A percentile compares a stretch with the other conserved stretches of the same genome.
phyloP scores from a whole-genome alignment of 2,329 filamentous ascomycete genomes.

The Zymoseptoria passerinii region DNA sequence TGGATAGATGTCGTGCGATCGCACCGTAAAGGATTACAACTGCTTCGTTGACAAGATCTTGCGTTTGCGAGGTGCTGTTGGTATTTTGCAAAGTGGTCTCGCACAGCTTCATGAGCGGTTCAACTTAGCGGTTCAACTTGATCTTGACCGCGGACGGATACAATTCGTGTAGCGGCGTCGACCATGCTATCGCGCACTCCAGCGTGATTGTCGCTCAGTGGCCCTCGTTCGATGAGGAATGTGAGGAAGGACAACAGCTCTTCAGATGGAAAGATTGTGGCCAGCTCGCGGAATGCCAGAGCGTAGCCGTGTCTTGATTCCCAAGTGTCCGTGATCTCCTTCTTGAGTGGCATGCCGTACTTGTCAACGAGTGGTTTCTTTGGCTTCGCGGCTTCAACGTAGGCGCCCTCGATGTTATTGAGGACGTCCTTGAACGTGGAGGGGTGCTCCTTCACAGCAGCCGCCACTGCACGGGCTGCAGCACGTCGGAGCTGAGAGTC shows the following conservation, averaged over 20 bases:
- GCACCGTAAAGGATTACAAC: slow-evolving; percentile 97
- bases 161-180: slow-evolving; percentile 73
- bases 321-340: slow-evolving; percentile 82
- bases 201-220: slow-evolving; percentile 72
- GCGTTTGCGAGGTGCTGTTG: slow-evolving; percentile 69
- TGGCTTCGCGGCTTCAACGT: slow-evolving; percentile 72
- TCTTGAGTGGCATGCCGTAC: slow-evolving; percentile 89
- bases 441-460: slow-evolving; percentile 56
- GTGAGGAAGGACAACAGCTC: slow-evolving; percentile 70
- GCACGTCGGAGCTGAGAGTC: slow-evolving; percentile 77
- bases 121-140: slow-evolving; percentile 83
- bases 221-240: slow-evolving; percentile 78
- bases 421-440: slow-evolving; percentile 56
- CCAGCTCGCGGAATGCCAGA: slow-evolving; percentile 75
- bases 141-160: slow-evolving; percentile 69
- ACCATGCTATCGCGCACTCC: slow-evolving; percentile 84
- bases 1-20: slow-evolving; percentile 73
- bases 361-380: slow-evolving; percentile 77
- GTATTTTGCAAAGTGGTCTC: slow-evolving; percentile 80
- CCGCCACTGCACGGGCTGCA: slow-evolving; percentile 71
- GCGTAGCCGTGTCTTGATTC: slow-evolving; percentile 84
- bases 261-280: slow-evolving; percentile 57
- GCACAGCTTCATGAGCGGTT: slow-evolving; percentile 85
- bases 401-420: slow-evolving; percentile 58
- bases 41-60: slow-evolving; percentile 90